Percentiles rank a stretch among this genome's conserved stretches.
Evolutionary conservation across 306 rosid species (phyloP).

Genomic region (Sicyos baderoa): DNA sequence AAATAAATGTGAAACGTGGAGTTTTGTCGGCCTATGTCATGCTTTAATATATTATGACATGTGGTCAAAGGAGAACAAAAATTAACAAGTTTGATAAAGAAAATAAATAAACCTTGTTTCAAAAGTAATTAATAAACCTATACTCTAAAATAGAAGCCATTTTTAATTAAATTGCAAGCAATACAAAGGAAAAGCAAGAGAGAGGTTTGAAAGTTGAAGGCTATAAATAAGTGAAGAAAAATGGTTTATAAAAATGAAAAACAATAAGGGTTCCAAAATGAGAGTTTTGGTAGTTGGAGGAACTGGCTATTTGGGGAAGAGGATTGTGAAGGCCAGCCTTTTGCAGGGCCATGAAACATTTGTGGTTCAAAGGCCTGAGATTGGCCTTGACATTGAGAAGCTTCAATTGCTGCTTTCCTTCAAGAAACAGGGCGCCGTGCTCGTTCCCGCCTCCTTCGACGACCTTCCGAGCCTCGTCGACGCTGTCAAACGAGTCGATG

Average conservation of each 20-base stretch:
- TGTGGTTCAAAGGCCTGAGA: conserved; percentile 58
- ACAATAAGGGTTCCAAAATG: conserved; percentile 24
- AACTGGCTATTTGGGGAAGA: conserved; percentile 64
- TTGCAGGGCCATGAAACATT: conserved; percentile 59
- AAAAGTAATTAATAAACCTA: no score
- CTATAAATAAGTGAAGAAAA: not conserved
- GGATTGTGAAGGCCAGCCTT: conserved; percentile 61
- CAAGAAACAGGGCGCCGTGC: conserved; percentile 62
- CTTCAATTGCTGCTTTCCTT: conserved; percentile 50
- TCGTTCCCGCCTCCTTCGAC: conserved; percentile 55
- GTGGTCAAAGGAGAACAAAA: no score
- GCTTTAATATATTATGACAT: no score
- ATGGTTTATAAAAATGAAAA: not conserved
- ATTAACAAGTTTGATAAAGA: no score
- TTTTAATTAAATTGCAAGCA: not conserved
- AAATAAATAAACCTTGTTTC: no score
- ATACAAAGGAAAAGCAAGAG: not conserved
- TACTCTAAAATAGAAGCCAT: no score
- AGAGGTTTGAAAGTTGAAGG: not conserved
- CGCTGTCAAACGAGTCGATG: conserved; percentile 61
- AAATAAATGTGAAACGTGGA: no score
- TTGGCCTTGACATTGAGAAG: conserved; percentile 62
- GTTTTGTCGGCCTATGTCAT: no score
- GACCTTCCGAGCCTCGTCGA: conserved; percentile 57
- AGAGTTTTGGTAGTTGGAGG: conserved; percentile 83